Evolutionary conservation across 495 filamentous ascomycete species (phyloP).

Genomic region (Cercophora newfieldiana): DNA sequence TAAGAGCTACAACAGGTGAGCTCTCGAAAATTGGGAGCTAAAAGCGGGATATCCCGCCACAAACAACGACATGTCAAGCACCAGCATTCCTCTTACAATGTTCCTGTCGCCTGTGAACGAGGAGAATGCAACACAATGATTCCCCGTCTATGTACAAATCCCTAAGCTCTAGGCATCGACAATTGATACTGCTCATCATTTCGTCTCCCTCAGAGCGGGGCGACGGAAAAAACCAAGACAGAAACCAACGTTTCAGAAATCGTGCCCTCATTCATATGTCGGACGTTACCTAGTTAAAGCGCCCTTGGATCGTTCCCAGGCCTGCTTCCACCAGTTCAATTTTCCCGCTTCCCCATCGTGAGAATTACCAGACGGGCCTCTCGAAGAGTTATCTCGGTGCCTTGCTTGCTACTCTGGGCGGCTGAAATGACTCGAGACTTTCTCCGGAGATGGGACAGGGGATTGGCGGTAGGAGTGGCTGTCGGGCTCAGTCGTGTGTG

Average conservation of each 20-base stretch:
- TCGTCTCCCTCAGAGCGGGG: background rate
- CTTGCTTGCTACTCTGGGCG: background rate
- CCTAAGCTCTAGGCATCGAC: background rate
- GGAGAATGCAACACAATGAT: background rate
- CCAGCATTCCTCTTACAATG: background rate
- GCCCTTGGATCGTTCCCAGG: background rate
- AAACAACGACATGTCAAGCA: background rate
- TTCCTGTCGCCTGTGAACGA: background rate
- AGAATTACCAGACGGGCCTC: background rate
- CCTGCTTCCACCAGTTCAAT: background rate
- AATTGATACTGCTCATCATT: background rate
- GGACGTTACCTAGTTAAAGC: background rate
- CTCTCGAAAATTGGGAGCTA: background rate
- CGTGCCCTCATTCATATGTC: background rate
- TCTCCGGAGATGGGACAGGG: constrained; percentile 6
- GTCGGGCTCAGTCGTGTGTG: constrained; percentile 11
- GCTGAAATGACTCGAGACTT: background rate
- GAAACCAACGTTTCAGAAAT: background rate
- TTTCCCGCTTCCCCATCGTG: background rate
- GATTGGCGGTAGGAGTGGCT: background rate
- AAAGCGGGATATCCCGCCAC: background rate
- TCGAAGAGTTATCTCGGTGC: background rate
- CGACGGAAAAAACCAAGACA: background rate
- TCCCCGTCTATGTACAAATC: background rate
- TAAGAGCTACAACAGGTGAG: background rate